Conservation (phyloP, 768 basidiomycete species). For the Podaxis carcinomalis region DNA sequence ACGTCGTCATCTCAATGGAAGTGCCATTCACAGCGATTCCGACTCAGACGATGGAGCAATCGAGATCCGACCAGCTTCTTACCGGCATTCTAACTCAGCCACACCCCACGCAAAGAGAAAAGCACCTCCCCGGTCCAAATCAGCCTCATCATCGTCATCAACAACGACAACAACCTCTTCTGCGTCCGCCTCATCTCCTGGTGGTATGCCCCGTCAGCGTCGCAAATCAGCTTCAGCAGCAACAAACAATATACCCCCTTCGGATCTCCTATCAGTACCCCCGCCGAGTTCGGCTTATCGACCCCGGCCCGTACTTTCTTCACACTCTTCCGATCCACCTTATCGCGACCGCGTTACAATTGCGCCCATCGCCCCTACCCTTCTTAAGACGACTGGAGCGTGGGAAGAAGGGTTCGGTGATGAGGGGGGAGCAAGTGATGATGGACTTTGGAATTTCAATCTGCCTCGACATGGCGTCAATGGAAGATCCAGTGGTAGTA, state of each 20-base stretch:
- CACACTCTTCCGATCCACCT: constrained; percentile 19
- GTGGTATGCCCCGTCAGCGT: constrained; percentile 18
- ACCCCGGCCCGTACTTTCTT: constrained; percentile 24
- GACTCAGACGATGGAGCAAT: constrained; percentile 49
- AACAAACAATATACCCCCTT: constrained; percentile 23
- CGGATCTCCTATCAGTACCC: constrained; percentile 18
- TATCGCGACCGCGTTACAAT: constrained; percentile 36
- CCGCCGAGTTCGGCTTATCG: constrained; percentile 18
- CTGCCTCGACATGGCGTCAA: not conserved
- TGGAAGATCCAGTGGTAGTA: constrained; percentile 12
- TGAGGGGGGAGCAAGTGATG: constrained; percentile 35
- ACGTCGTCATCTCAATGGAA: constrained; percentile 20
- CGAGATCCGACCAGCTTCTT: constrained; percentile 49
- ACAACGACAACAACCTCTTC: constrained; percentile 42
- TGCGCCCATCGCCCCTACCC: constrained; percentile 58
- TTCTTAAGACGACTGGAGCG: constrained; percentile 73
- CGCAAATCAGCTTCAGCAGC: constrained; percentile 16
- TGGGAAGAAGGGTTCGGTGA: constrained; percentile 50
- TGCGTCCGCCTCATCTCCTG: constrained; percentile 36
- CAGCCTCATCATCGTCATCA: constrained; percentile 39
- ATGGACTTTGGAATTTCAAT: constrained; percentile 22
- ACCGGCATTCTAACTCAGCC: constrained; percentile 16
- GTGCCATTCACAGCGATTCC: constrained; percentile 35
- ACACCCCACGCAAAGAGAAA: constrained; percentile 19
- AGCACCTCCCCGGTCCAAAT: constrained; percentile 32